phyloP scores from a whole-genome alignment of 768 basidiomycete species.

The Auriscalpium microsporum region DNA sequence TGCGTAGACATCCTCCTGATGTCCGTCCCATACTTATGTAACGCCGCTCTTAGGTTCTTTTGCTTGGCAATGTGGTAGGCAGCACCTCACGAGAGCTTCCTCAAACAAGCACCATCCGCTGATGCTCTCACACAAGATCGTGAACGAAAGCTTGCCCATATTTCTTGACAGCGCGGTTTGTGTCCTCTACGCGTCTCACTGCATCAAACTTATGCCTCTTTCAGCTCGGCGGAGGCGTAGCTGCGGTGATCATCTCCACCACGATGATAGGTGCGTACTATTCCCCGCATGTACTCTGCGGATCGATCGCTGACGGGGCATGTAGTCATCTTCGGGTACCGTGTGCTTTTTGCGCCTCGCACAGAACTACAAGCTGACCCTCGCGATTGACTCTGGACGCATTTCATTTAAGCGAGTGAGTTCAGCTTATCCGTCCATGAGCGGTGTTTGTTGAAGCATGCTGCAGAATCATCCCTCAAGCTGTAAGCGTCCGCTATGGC shows the following conservation, averaged over 20 bases:
- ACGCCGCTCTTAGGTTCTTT: constrained; percentile 48
- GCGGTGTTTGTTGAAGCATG: background rate
- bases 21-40: background rate
- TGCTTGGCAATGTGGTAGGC: constrained; percentile 81
- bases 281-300: background rate
- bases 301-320: background rate
- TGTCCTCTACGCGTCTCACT: constrained; percentile 3
- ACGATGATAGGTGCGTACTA: constrained; percentile 50
- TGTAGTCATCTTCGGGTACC: constrained; percentile 74
- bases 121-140: constrained; percentile 35
- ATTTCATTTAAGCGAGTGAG: background rate
- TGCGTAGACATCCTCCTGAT: constrained; percentile 25
- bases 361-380: background rate
- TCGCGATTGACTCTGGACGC: constrained; percentile 1
- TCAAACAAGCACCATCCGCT: too few species aligned
- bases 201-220: background rate
- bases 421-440: background rate
- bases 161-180: constrained; percentile 64
- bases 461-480: constrained; percentile 57
- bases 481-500: constrained; percentile 62
- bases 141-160: constrained; percentile 79
- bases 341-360: background rate
- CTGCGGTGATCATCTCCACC: constrained; percentile 73
- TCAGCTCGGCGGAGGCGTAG: constrained; percentile 56
- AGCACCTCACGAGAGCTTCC: background rate